Base-by-base conservation (phyloP, 495 filamentous ascomycete species). In the Penicillium cinerascens region DNA sequence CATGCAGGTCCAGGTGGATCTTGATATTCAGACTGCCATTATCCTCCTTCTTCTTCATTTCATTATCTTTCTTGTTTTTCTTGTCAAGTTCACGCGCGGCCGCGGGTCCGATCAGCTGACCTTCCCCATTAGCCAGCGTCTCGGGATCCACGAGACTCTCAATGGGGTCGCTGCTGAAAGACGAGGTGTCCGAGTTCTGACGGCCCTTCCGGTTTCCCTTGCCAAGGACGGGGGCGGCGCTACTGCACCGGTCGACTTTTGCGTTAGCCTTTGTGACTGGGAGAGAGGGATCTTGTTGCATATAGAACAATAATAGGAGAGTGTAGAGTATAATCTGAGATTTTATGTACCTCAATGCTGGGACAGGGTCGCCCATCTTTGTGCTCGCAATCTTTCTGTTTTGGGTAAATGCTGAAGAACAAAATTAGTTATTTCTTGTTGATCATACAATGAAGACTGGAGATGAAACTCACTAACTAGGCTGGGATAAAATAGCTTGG, bases 1-100 rank as follows among this genome's bases (percentile, higher is more conserved):
- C 55, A 22, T 52, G 55, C 22, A 58, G 43, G 29, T 58, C 45
- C 29, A 58, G 36, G 21, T 58, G 45, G 33, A 58, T 52, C 22
- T 46, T 47, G 39, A 58, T 52, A 22, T 58, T 52, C 11, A 58
- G 15, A 11, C 44, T 49, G n/a, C 35, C 42, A 11, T 52, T 46
- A 18, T n/a, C n/a, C n/a, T 52, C 50, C 20, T 52, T 26, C 25
- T 26, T 26, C 25, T 26, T 26, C 25, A 26, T 22, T 5, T 45
- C 43, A 10, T 47, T 29, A 17, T 56, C 40, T 38, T 49, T 27
- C 6, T 44, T 20, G 20, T 33, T 37, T 40, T 39, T 46, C 42
- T 39, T 49, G 36, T 49, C 46, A 3, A 49, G 46, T 6, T 4
- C 23, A 25, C 35, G 46, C 13, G 46, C 46, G 16, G 35, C 35